phyloP scores from a whole-genome alignment of 2,329 filamentous ascomycete genomes.

The Dothiorella sarmentorum region DNA sequence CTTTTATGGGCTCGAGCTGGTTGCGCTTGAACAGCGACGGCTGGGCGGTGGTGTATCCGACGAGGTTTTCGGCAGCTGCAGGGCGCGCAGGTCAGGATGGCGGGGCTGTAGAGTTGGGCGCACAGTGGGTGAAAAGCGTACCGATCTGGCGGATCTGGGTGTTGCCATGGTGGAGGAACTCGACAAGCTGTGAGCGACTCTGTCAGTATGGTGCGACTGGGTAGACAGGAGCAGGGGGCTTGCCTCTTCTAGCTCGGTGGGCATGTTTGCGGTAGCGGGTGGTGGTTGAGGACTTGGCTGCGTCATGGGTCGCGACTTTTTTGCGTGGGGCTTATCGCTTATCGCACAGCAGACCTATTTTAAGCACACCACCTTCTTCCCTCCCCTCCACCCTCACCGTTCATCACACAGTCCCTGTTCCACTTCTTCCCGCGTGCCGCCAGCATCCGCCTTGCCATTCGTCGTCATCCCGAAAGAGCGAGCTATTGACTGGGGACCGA shows the following conservation, averaged over 20 bases:
- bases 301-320: slow-evolving; percentile 17
- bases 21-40: slow-evolving; percentile 80
- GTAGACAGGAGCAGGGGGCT: neutral
- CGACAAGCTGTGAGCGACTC: slow-evolving; percentile 63
- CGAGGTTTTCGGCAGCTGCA: slow-evolving; percentile 75
- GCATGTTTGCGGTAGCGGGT: slow-evolving; percentile 34
- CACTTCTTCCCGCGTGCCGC: neutral
- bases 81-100: slow-evolving; percentile 18
- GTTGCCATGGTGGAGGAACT: slow-evolving; percentile 89
- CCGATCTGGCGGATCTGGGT: slow-evolving; percentile 82
- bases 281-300: neutral
- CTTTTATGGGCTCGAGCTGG: slow-evolving; percentile 72
- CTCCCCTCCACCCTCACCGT: neutral
- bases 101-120: slow-evolving; percentile 25
- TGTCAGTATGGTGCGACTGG: neutral
- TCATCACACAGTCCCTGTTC: slow-evolving; percentile 10
- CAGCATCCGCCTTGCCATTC: neutral
- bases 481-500: neutral
- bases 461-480: neutral
- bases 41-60: slow-evolving; percentile 76
- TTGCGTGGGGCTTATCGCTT: slow-evolving; percentile 15
- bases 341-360: slow-evolving; percentile 5
- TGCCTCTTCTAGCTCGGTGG: slow-evolving; percentile 51
- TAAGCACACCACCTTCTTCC: neutral
- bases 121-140: slow-evolving; percentile 35